Conservation (phyloP, 768 basidiomycete species). For the Cystofilobasidium ferigula region DNA sequence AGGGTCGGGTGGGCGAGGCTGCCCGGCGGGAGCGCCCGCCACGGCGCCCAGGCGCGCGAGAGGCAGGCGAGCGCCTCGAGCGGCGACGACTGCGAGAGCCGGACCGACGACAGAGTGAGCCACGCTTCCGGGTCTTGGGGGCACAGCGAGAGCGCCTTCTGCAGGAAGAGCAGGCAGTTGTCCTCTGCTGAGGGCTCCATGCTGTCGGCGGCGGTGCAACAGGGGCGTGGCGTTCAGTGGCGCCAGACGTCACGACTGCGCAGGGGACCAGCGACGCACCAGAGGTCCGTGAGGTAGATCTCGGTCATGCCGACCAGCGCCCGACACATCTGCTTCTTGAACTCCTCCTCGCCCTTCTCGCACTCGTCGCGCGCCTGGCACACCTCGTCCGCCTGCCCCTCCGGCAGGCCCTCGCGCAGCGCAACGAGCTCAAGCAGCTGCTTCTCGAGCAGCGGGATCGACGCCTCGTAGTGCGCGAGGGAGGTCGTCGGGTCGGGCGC, state of each 20-base stretch:
- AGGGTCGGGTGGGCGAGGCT: background rate
- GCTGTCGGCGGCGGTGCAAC: slow-evolving; percentile 9
- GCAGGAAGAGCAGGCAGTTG: slow-evolving; percentile 16
- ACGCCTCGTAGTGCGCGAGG: slow-evolving; percentile 20
- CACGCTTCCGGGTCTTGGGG: slow-evolving; percentile 23
- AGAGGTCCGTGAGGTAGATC: slow-evolving; percentile 27
- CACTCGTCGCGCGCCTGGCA: slow-evolving; percentile 1
- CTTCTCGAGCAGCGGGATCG: slow-evolving; percentile 16
- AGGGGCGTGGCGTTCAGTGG: background rate
- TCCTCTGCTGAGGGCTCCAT: slow-evolving; percentile 21
- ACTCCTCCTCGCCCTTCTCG: slow-evolving; percentile 13
- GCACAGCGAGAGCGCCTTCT: slow-evolving; percentile 11
- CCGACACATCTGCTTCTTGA: slow-evolving; percentile 17
- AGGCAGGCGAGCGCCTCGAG: slow-evolving; percentile 17
- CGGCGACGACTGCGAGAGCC: slow-evolving; percentile 10
- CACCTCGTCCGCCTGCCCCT: background rate
- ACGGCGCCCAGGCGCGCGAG: background rate
- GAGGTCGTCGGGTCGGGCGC: slow-evolving; percentile 11
- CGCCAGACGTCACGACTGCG: background rate
- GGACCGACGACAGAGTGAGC: slow-evolving; percentile 19
- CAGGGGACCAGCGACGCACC: slow-evolving; percentile 8
- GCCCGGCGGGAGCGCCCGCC: background rate
- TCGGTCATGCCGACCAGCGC: slow-evolving; percentile 26
- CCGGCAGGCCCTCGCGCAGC: background rate
- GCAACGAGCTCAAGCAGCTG: slow-evolving; percentile 9